phyloP scores from a whole-genome alignment of 2,329 filamentous ascomycete species.

The Cucurbitaria berberidis region DNA sequence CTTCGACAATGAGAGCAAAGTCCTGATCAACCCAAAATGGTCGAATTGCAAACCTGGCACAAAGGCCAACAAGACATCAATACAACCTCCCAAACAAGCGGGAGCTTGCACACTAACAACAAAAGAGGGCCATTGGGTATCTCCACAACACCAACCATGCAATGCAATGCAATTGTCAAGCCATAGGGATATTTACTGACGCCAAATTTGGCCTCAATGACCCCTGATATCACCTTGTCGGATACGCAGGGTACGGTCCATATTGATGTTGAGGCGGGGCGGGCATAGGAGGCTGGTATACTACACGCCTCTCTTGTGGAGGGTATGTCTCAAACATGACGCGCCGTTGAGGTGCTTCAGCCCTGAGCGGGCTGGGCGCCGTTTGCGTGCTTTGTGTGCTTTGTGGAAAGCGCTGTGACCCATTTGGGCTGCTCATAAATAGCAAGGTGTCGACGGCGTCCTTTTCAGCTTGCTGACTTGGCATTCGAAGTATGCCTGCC shows the following conservation, averaged over 20 bases:
- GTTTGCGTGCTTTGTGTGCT: conserved; percentile 31
- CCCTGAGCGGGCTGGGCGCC: conserved; percentile 38
- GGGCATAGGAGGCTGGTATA: conserved; percentile 31
- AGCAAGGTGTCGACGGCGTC: conserved; percentile 81
- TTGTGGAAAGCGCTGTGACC: conserved; percentile 56
- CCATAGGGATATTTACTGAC: conserved; percentile 16
- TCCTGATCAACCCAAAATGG: no score
- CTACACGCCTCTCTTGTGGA: conserved; percentile 28
- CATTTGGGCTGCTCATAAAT: conserved; percentile 81
- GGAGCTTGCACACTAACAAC: background rate
- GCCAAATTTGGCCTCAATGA: background rate
- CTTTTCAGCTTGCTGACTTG: conserved; percentile 74
- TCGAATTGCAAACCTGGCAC: background rate
- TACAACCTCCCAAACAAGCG: background rate
- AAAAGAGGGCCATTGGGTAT: conserved; percentile 35
- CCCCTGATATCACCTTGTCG: conserved; percentile 24
- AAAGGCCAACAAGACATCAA: background rate
- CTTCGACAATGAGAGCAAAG: background rate
- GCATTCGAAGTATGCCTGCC: conserved; percentile 67
- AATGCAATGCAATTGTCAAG: conserved; percentile 43
- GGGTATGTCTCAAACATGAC: conserved; percentile 47
- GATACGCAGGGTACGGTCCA: conserved; percentile 36
- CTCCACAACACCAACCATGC: conserved; percentile 41
- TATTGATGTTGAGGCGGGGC: conserved; percentile 31
- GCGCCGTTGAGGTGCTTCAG: conserved; percentile 39